phyloP scores from a whole-genome alignment of 331 rosid species.

The Quercus lobata region DNA sequence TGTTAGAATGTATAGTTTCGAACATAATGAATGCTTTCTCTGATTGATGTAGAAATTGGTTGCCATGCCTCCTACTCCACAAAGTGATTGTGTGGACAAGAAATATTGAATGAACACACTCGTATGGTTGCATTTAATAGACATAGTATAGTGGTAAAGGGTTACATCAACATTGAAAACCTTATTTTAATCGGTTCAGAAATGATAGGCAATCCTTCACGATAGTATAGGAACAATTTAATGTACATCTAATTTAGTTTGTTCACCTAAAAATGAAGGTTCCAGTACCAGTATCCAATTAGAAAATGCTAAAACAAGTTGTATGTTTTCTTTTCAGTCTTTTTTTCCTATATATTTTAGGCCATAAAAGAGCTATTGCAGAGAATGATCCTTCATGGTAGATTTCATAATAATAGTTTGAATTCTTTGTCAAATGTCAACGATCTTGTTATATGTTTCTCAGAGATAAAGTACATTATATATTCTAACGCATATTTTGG shows the following conservation, averaged over 20 bases:
- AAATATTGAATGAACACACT: conserved; percentile 4
- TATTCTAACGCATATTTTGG: too few species aligned
- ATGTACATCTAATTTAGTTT: background rate
- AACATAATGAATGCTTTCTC: conserved; percentile 6
- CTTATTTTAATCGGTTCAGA: background rate
- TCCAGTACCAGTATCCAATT: background rate
- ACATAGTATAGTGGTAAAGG: conserved; percentile 18
- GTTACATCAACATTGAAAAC: background rate
- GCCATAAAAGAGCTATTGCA: too few species aligned
- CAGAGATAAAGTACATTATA: too few species aligned
- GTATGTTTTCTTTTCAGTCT: too few species aligned
- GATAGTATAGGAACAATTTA: background rate
- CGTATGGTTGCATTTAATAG: conserved; percentile 20
- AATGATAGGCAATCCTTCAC: background rate
- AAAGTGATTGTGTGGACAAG: conserved; percentile 20
- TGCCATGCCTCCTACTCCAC: conserved; percentile 16
- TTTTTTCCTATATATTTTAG: too few species aligned
- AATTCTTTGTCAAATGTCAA: too few species aligned
- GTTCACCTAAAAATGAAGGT: background rate
- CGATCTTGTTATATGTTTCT: too few species aligned
- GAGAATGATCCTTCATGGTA: too few species aligned
- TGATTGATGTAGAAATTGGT: background rate
- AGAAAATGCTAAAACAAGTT: background rate
- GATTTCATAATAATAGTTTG: too few species aligned
- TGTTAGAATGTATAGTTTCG: conserved; percentile 2